These are phyloP conservation scores for Pichia insulana DNA, from an alignment of 805 yeast genomes.

Conservation along the genomic window DNA sequence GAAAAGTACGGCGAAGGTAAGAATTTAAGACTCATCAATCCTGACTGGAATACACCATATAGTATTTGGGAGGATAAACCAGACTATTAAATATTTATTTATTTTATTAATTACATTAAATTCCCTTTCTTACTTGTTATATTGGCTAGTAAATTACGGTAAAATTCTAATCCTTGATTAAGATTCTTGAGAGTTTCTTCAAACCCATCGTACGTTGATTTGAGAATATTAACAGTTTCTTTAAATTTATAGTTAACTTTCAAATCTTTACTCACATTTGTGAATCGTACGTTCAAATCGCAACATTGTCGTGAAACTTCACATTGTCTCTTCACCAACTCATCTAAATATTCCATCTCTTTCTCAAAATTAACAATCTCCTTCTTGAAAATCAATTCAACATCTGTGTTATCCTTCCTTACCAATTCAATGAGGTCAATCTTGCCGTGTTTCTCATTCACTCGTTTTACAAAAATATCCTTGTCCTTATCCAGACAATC, in stretches of 20 bases:
- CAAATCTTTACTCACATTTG: slow-evolving; percentile 28
- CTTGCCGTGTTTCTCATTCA: slow-evolving; percentile 38
- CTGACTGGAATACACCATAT: slow-evolving; percentile 12
- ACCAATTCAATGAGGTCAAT: slow-evolving; percentile 10
- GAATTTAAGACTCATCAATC: slow-evolving; percentile 9
- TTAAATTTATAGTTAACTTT: slow-evolving; percentile 32
- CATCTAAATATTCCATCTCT: slow-evolving; percentile 41
- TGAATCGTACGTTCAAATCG: slow-evolving; percentile 20
- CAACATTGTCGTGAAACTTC: slow-evolving; percentile 23
- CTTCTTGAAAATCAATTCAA: slow-evolving; percentile 32
- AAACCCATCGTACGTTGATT: slow-evolving; percentile 40
- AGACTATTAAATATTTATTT: neutral
- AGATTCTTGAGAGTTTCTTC: slow-evolving; percentile 51
- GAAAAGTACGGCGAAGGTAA: slow-evolving; percentile 5
- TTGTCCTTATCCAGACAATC: slow-evolving; percentile 30
- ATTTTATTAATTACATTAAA: too few relatives aligned
- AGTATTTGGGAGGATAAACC: slow-evolving; percentile 5
- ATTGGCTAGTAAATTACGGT: slow-evolving; percentile 42
- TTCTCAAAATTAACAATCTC: slow-evolving; percentile 39
- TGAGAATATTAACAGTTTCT: slow-evolving; percentile 42
- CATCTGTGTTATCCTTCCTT: slow-evolving; percentile 19
- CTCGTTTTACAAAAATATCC: slow-evolving; percentile 30
- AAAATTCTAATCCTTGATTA: slow-evolving; percentile 63
- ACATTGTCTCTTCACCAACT: slow-evolving; percentile 31
- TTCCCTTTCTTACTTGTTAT: slow-evolving; percentile 24